Evolutionary conservation across 2,329 filamentous ascomycete genomes (phyloP), one percentile per base, ranked within the genome.

Genomic region (Pseudocercospora macadamiae): DNA sequence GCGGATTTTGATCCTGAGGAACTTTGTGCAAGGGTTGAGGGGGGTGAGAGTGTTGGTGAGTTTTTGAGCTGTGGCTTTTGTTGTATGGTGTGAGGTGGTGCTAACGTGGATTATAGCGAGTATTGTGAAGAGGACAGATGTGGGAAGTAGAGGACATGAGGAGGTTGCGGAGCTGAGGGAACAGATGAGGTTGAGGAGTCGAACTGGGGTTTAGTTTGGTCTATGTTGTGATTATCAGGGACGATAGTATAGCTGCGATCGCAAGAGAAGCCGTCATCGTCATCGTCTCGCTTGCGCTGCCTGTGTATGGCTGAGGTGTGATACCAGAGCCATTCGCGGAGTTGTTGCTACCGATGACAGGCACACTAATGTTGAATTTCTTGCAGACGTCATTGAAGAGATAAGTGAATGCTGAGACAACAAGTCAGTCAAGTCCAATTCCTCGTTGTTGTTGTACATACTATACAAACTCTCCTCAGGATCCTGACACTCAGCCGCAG

Each of bases 1-100:
- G 70, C 67, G 0, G 76, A 81, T 42, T 75, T 79, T 61, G 77
- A 81, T 56, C 72, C 78, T 0, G 79, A 81, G 19, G 78, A 79
- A 1, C 61, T 77, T 28, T 69, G 77, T 36, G 34, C 44, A 55
- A 55, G 65, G n/a, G 34, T 75, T 14, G 23, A 68, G 37, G 52
- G 26, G 10, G 71, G 68, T 3, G 73, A 70, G 45, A 57, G 61
- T 34, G 61, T 69, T 44, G 52, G 32, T 19, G 39, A 18, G 23
- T 39, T n/a, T n/a, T n/a, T n/a, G n/a, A n/a, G n/a, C n/a, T n/a
- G n/a, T n/a, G n/a, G n/a, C 36, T 9, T n/a, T 14, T n/a, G 6
- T n/a, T n/a, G 4, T n/a, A 36, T 36, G 3, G 16, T 36, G 12
- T 36, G 32, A 3, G 32, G 32, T 36, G 32, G 16, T 8, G 4